Conservation (phyloP, 192 early-diverging fungal species). For the Podila verticillata region DNA sequence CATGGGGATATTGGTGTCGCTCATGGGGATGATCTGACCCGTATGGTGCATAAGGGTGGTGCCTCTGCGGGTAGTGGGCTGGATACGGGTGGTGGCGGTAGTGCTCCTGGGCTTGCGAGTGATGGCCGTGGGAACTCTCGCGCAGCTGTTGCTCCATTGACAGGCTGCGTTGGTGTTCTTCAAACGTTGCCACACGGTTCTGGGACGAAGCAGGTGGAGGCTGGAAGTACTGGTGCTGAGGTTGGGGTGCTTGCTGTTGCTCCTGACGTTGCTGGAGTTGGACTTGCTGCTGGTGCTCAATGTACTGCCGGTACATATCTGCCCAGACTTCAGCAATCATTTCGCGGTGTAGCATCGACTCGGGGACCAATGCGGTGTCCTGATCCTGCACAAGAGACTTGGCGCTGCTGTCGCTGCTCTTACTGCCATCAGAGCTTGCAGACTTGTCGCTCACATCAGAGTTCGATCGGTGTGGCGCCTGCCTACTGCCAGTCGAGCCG, state of each 20-base stretch:
- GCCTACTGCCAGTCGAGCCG: no score
- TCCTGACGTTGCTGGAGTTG: conserved; percentile 18
- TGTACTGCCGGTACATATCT: conserved; percentile 28
- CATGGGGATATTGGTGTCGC: not conserved
- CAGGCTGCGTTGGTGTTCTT: conserved; percentile 28
- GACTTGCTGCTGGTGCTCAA: conserved; percentile 1
- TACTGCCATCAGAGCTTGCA: not conserved
- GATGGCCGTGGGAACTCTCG: not conserved
- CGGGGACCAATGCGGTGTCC: conserved; percentile 13
- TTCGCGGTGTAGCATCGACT: conserved; percentile 18
- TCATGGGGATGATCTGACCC: conserved; percentile 3
- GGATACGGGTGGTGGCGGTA: not conserved
- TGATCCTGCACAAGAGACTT: conserved; percentile 1
- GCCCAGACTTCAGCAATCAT: conserved; percentile 39
- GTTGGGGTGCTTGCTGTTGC: not conserved
- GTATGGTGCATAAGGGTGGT: not conserved
- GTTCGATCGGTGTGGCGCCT: no score
- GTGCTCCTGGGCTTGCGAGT: not conserved
- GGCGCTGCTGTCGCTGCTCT: not conserved
- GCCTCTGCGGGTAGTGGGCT: not conserved
- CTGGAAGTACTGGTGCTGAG: conserved; percentile 2
- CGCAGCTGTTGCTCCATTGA: not conserved
- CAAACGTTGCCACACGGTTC: conserved; percentile 24
- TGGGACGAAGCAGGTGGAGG: not conserved
- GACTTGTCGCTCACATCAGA: no score